phyloP scores from a whole-genome alignment of 306 rosid genomes.

The Prunus fruticosa region DNA sequence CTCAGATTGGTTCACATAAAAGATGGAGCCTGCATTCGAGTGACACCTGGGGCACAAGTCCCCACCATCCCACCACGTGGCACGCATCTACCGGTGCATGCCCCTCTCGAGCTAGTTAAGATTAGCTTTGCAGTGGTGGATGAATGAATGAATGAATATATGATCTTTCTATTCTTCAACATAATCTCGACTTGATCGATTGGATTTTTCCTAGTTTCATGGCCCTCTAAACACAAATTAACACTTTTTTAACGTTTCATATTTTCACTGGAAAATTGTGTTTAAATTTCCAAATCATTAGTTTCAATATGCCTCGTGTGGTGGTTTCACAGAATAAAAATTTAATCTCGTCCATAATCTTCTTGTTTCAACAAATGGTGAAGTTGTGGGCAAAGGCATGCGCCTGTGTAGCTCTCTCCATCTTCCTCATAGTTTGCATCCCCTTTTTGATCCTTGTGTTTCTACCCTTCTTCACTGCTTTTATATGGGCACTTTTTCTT shows the following conservation, averaged over 20 bases:
- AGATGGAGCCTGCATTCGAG: neutral
- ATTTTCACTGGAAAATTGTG: neutral
- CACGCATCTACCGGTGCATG: neutral
- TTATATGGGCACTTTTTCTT: constrained; percentile 8
- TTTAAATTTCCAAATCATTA: neutral
- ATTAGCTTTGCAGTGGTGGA: neutral
- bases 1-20: neutral
- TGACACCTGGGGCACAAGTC: neutral
- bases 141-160: neutral
- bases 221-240: neutral
- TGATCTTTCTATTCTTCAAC: neutral
- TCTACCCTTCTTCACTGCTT: neutral
- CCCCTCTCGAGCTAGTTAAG: neutral
- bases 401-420: neutral
- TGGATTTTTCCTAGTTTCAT: neutral
- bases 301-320: neutral
- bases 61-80: neutral
- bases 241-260: neutral
- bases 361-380: neutral
- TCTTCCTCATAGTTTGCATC: neutral
- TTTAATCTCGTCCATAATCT: neutral
- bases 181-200: too few species aligned
- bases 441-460: constrained; percentile 10
- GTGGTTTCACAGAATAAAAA: neutral
- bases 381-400: constrained; percentile 15